Evolutionary conservation across 1,284 basidiomycete genomes (phyloP), one percentile per base, ranked within the genome.

Genomic region (Malassezia restricta): DNA sequence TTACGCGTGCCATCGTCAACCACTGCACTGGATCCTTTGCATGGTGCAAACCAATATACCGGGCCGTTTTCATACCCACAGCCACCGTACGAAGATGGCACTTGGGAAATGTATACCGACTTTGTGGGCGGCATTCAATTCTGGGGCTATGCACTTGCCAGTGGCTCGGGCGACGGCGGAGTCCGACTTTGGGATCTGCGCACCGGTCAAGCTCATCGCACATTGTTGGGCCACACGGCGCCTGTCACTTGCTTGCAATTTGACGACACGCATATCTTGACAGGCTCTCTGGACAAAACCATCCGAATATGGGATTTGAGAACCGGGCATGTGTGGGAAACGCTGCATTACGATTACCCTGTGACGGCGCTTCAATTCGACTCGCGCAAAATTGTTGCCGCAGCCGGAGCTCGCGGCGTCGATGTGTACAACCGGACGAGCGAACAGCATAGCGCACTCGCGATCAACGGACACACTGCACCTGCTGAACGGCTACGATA

Each of bases 161-260:
- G 88, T 64, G 94, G 91, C 1, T 91, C 87, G 65, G 91, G 88
- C 1, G 94, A 99, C 75, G 91, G 92, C 35, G 91, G 86, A 0
- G 89, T 98, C 29, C 78, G 94, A 56, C 94, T 99, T 88, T 98
- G 94, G 94, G 94, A 99, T 72, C 14, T 98, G 91, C 84, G 94
- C 38, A 99, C 92, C 38, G 94, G 94, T 5, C 92, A 98, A 74
- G 85, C 90, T 11, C 91, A 96, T 75, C 79, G 94, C 39, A 95
- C 91, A 8, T 77, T 99, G 44, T 76, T 87, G 24, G 94, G 92
- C 6, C 94, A 99, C 74, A 95, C 88, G 1, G 87, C 80, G 0
- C 90, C 94, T 4, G 83, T 98, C 43, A 96, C 89, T 2, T 89
- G 84, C 66, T 77, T 99, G 17, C 94, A 98, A 73, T 98, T 99